Evolutionary conservation across 192 early-diverging fungal species (phyloP), one percentile per base, ranked within the genome.

Genomic region (Coemansia sp.): DNA sequence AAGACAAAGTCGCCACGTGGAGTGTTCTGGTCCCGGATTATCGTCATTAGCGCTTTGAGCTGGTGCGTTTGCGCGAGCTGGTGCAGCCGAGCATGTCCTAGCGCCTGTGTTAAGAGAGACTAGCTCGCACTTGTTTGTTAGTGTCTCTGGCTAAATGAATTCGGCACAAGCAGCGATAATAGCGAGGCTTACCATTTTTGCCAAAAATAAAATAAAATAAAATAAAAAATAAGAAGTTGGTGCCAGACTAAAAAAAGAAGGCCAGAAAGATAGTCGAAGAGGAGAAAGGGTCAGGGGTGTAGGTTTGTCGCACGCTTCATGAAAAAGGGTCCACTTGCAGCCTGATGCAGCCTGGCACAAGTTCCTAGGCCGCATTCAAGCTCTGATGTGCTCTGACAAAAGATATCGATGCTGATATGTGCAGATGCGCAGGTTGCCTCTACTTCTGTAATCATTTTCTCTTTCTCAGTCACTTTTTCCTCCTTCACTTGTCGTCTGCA

Each of bases 1-100:
- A 98, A 98, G 63, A 98, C 94, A 85, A 98, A 98, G 81, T 98
- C 96, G 43, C 88, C 88, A 31, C 96, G 90, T 72, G 84, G 75
- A 0, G 96, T 96, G 59, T 89, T 69, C 51, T 89, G 87, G 78
- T 89, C 86, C 52, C 96, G 89, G 66, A 98, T 95, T 54, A 96
- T 94, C 67, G 95, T 93, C 83, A 92, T 91, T 63, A 91, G 80
- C 8, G 89, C 93, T 80, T 90, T 90, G 36, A 94, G 87, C 81
- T 94, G 92, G 63, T 89, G 86, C 9, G 88, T 93, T 68, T 89
- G 89, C 65, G 86, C 79, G 61, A 94, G 88, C 51, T 90, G 78
- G 68, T 91, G 86, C 73, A 92, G 88, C 44, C 90, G 89, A 9
- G 89, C 67, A 52, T 87, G 79, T 59, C 82, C 38, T 31, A 70